Base-by-base conservation (phyloP, 352 stramenopile genomes). In the Pythium periplocum region DNA sequence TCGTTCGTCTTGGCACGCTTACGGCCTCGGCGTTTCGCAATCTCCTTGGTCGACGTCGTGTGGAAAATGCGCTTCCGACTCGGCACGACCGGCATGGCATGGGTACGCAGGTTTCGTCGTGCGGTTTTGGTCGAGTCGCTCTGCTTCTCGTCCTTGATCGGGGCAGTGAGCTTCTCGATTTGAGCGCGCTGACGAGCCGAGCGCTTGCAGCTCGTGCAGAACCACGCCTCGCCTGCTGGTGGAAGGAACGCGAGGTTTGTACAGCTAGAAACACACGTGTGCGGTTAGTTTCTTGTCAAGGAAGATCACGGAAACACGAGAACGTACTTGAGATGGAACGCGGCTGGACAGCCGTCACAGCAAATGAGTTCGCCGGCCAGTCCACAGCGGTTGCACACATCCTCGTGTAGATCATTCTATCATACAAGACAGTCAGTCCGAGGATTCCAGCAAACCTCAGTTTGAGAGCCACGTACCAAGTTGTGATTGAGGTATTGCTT, bases 401-500 rank as follows among this genome's bases (percentile, higher is more conserved):
- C 82, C 69, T 93, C 82, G 48, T 90, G 89, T 35, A 93, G 60
- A 50, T 93, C 82, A 45, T 86, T 86, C 76, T 88, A 32, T 38
- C 45, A 44, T 17, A 52, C 12, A 26, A 59, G 36, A 44, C 4
- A 48, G 17, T 54, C 36, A 45, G 32, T 57, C 7, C 26, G 6
- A 56, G 26, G 26, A 26, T 26, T 26, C 17, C 17, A 26, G 17
- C 17, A 26, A 26, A 26, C 17, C 17, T 26, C 8, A 48, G 5
- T 34, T 26, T 53, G n/a, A 8, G 2, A 56, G 37, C 6, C 42
- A 59, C 60, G 38, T 77, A 90, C 80, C 62, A 73, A 52, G 53
- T 89, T 66, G 6, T 78, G 73, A 57, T 79, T 83, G 42, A 75
- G 51, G 54, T 78, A 82, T 37, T 79, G 71, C 47, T 85, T 59